These are phyloP conservation scores for Spergularia bocconei DNA, from an alignment of 148 eudicot genomes.

Conservation along the genomic window DNA sequence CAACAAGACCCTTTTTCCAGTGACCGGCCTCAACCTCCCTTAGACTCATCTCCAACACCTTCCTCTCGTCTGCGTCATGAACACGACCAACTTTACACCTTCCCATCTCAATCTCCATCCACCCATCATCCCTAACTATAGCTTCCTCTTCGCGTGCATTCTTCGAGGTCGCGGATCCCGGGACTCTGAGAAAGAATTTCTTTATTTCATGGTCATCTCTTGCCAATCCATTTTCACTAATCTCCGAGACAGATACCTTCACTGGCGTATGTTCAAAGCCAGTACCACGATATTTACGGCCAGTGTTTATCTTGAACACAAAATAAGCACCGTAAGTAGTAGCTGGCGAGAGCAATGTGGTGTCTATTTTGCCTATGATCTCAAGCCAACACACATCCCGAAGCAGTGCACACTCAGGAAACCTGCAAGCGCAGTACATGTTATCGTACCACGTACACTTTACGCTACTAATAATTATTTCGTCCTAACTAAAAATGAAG, in stretches of 20 bases:
- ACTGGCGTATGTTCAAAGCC: conserved; percentile 18
- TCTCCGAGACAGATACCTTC: neutral
- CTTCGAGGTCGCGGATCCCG: too few species aligned
- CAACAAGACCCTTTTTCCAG: conserved; percentile 6
- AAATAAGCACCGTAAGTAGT: conserved; percentile 37
- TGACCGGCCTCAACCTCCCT: neutral
- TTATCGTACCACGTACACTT: neutral
- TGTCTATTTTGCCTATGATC: conserved; percentile 26
- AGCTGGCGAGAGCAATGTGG: conserved; percentile 25
- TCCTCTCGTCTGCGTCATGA: neutral
- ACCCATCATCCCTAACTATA: neutral
- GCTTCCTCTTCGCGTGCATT: neutral
- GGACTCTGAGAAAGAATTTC: too few species aligned
- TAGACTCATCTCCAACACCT: neutral
- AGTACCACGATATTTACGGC: neutral
- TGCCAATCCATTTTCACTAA: neutral
- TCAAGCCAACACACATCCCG: conserved; percentile 39
- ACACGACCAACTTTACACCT: conserved; percentile 1
- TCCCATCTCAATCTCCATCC: conserved; percentile 19
- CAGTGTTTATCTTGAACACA: conserved; percentile 26
- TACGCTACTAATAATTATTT: too few species aligned
- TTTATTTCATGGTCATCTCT: neutral
- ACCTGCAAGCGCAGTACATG: conserved; percentile 8
- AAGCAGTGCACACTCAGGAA: conserved; percentile 38
- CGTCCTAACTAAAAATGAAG: neutral